A percentile compares a stretch with the other conserved stretches of the same genome.
Evolutionary conservation across 352 stramenopile species (phyloP).

Genomic region (Phytopythium chamaehyphon): DNA sequence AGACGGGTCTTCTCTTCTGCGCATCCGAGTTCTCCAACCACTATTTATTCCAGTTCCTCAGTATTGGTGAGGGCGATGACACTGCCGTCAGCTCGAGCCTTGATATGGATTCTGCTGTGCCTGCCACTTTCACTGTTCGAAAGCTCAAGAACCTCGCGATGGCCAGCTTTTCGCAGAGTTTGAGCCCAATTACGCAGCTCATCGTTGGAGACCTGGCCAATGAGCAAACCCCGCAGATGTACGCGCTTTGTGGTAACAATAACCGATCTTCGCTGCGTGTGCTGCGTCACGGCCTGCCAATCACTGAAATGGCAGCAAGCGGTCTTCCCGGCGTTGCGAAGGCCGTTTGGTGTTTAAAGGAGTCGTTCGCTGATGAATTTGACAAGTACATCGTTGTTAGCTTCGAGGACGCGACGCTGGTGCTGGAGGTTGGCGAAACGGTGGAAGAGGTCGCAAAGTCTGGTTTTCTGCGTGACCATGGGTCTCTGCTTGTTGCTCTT

Average conservation of each 20-base stretch:
- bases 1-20: slow-evolving; percentile 96
- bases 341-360: slow-evolving; percentile 94
- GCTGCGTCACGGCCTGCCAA: slow-evolving; percentile 93
- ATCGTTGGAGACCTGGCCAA: slow-evolving; percentile 94
- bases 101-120: slow-evolving; percentile 59
- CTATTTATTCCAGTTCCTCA: slow-evolving; percentile 97
- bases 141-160: slow-evolving; percentile 89
- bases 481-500: slow-evolving; percentile 94
- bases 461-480: slow-evolving; percentile 93
- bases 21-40: slow-evolving; percentile 98
- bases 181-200: slow-evolving; percentile 94
- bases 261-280: slow-evolving; percentile 94
- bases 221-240: slow-evolving; percentile 97
- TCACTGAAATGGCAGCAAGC: slow-evolving; percentile 96
- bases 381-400: slow-evolving; percentile 99
- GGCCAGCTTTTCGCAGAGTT: slow-evolving; percentile 73
- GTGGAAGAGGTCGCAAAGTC: slow-evolving; percentile 97
- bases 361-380: slow-evolving; percentile 65
- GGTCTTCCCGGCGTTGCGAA: slow-evolving; percentile 94
- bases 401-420: slow-evolving; percentile 98
- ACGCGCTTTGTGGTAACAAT: slow-evolving; percentile 92
- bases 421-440: slow-evolving; percentile 96
- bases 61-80: slow-evolving; percentile 91
- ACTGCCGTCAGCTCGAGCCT: slow-evolving; percentile 70
- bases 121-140: slow-evolving; percentile 67